Base-by-base conservation (phyloP, 2,329 filamentous ascomycete species). In the Pyrenophora seminiperda region DNA sequence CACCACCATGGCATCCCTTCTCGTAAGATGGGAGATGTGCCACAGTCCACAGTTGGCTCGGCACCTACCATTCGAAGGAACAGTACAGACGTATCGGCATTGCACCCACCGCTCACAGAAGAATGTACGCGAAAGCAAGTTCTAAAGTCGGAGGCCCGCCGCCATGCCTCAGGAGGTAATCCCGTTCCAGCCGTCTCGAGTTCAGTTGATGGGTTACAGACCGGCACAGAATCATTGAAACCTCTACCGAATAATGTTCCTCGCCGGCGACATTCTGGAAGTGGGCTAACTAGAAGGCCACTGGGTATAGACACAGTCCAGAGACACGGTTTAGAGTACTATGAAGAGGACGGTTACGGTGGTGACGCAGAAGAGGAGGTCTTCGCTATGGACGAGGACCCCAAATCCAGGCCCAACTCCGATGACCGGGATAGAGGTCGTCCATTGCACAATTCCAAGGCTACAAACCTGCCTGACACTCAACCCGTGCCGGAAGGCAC, bases 301-400 rank as follows among this genome's bases (percentile, higher is more conserved):
- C 78, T 83, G 47, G 89, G 91, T 56, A 87, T 96, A 5, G 79
- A 82, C 38, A 82, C 81, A 10, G 73, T 67, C 18, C 80, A 83
- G 7, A 80, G 88, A 43, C 88, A 90, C n/a, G 83, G 89, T 56
- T 79, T 97, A n/a, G 87, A 96, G 70, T 96, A 92, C 62, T 90
- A 95, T 63, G 91, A 96, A 65, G 90, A 96, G 61, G 90, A 93
- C 20, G 91, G 92, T 17, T 93, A 95, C 65, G 85, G 86, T 33
- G 89, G 85, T 2, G 91, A 93, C 72, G 85, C 85, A 59, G 88
- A 87, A 54, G 87, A 90, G 58, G 81, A 83, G 27, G 84, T 87
- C 5, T 89, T 90, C 61, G 66, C 81, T 2, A 89, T 89, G 84
- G 87, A 89, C 61, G 80, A 83, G 48, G 70, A 74, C 15, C 50